Conservation (phyloP, 2,329 filamentous ascomycete species). For the Aspergillus proliferans region DNA sequence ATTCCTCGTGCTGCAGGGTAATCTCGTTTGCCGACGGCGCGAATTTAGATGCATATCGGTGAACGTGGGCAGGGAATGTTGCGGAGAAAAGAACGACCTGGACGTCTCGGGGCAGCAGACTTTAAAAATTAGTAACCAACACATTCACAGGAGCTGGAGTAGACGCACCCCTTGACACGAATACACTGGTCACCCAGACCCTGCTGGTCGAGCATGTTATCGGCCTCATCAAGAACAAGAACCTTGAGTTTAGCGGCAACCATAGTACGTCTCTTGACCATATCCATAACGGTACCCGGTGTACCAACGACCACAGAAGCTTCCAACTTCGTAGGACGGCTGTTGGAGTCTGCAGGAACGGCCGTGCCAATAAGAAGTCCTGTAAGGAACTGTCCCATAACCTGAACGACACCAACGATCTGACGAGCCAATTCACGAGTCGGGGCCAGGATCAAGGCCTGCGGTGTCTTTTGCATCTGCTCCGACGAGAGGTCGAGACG, state of each 20-base stretch:
- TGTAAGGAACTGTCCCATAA: slow-evolving; percentile 78
- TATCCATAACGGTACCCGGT: slow-evolving; percentile 84
- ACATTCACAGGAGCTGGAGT: background rate
- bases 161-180: slow-evolving; percentile 72
- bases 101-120: slow-evolving; percentile 64
- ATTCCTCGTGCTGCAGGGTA: slow-evolving; percentile 79
- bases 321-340: slow-evolving; percentile 62
- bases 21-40: slow-evolving; percentile 81
- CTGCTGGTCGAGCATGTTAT: slow-evolving; percentile 97
- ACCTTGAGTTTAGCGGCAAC: slow-evolving; percentile 67
- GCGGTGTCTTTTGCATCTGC: slow-evolving; percentile 54
- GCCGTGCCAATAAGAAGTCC: slow-evolving; percentile 72
- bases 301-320: slow-evolving; percentile 85
- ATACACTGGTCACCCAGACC: slow-evolving; percentile 92
- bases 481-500: slow-evolving; percentile 69
- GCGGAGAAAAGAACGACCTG: slow-evolving; percentile 95
- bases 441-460: slow-evolving; percentile 83
- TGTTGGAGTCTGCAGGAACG: slow-evolving; percentile 67
- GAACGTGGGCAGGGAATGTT: slow-evolving; percentile 81
- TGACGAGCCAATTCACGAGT: slow-evolving; percentile 92
- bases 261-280: slow-evolving; percentile 71
- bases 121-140: slow-evolving; percentile 28
- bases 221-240: slow-evolving; percentile 90
- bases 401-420: slow-evolving; percentile 76
- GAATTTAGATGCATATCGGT: slow-evolving; percentile 75